Evolutionary conservation across 192 early-diverging fungal genomes (phyloP).

Genomic region (Rhizophagus sp.): DNA sequence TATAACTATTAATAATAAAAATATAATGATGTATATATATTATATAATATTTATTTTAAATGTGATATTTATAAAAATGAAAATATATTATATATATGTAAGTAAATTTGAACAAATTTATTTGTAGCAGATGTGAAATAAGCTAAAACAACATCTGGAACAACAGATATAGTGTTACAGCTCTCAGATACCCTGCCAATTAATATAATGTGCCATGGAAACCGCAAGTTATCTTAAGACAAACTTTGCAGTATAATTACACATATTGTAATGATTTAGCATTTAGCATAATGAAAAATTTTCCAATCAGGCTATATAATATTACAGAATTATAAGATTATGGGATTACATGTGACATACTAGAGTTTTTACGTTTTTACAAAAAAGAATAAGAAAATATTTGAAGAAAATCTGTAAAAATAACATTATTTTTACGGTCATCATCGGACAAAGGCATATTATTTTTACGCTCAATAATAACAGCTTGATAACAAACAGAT

Average conservation of each 20-base stretch:
- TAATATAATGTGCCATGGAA: slow-evolving; percentile 13
- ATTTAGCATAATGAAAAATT: background rate
- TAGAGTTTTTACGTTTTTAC: too few relatives aligned
- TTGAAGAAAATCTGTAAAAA: slow-evolving; percentile 7
- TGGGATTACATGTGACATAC: slow-evolving; percentile 2
- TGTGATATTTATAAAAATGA: too few relatives aligned
- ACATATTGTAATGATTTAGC: slow-evolving; percentile 13
- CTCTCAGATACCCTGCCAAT: slow-evolving; percentile 5
- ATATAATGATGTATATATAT: too few relatives aligned
- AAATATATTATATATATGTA: too few relatives aligned
- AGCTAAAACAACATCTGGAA: slow-evolving; percentile 1
- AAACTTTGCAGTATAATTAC: background rate
- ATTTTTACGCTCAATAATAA: slow-evolving; percentile 74
- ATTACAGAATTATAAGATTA: background rate
- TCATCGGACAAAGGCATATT: slow-evolving; percentile 57
- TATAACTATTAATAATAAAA: too few relatives aligned
- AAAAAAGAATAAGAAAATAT: background rate
- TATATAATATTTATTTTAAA: too few relatives aligned
- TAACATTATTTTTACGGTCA: slow-evolving; percentile 18
- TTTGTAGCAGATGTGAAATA: slow-evolving; percentile 10
- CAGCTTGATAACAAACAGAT: slow-evolving; percentile 65
- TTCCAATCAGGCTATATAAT: background rate
- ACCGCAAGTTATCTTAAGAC: background rate
- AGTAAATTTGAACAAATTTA: background rate
- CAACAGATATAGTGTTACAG: background rate